These are phyloP conservation scores for Fusarium sp. DNA, from an alignment of 2,329 filamentous ascomycete species.

Conservation along the genomic window DNA sequence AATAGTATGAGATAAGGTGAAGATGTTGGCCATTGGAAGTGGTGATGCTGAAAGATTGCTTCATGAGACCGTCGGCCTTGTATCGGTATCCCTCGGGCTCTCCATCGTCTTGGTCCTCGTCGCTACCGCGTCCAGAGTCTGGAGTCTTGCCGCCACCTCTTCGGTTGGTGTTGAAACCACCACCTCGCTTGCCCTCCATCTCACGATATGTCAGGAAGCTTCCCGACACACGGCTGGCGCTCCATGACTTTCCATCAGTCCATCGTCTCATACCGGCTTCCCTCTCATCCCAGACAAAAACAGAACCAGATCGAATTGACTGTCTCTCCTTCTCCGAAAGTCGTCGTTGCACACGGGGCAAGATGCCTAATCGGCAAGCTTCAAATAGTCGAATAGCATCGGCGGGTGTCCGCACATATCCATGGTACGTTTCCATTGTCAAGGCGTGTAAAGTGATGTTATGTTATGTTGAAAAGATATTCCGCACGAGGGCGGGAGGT, in stretches of 20 bases:
- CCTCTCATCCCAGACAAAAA: conserved; percentile 99
- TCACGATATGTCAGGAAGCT: conserved; percentile 98
- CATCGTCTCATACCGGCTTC: conserved; percentile 98
- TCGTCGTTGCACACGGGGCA: conserved; percentile 91
- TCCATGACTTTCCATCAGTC: conserved; percentile 99
- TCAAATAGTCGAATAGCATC: conserved; percentile 99
- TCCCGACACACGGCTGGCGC: conserved; percentile 94
- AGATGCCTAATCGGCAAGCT: conserved; percentile 87
- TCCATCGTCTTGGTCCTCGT: conserved; percentile 85
- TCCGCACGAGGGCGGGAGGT: conserved; percentile 33
- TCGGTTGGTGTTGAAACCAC: conserved; percentile 72
- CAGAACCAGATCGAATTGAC: conserved; percentile 93
- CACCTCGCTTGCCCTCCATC: conserved; percentile 98
- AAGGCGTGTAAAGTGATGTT: conserved; percentile 33
- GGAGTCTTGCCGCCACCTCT: conserved; percentile 79
- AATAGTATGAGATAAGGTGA: conserved; percentile 97
- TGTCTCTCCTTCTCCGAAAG: conserved; percentile 97
- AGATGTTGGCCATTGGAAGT: conserved; percentile 89
- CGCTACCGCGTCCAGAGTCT: conserved; percentile 82
- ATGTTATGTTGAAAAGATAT: conserved; percentile 17
- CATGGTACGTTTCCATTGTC: conserved; percentile 95
- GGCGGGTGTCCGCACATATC: conserved; percentile 91
- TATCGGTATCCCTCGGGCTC: conserved; percentile 93
- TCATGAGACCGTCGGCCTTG: conserved; percentile 97
- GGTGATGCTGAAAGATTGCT: conserved; percentile 99